Conservation (phyloP, 1,284 basidiomycete genomes). For the Bjerkandera adusta region DNA sequence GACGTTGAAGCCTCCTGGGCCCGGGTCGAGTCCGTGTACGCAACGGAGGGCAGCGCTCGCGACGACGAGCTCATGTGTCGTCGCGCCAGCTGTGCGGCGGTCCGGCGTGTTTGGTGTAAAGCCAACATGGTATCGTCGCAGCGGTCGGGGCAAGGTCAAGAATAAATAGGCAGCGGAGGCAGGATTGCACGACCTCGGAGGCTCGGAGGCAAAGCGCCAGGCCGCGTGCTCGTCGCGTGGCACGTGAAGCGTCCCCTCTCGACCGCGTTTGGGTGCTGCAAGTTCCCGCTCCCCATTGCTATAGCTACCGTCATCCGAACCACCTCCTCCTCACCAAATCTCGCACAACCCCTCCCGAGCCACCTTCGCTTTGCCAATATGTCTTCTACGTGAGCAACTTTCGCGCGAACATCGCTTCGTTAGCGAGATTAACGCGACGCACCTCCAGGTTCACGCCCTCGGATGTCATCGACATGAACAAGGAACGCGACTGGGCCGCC, state of each 20-base stretch:
- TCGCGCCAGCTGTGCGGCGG: not conserved
- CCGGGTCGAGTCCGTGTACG: slow-evolving; percentile 35
- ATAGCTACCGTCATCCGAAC: slow-evolving; percentile 9
- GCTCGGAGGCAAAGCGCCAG: too few relatives aligned
- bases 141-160: not conserved
- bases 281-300: slow-evolving; percentile 1
- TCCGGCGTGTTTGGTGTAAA: not conserved
- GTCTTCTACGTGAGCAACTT: slow-evolving; percentile 11
- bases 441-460: slow-evolving; percentile 55
- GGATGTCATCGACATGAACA: slow-evolving; percentile 50
- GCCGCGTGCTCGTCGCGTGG: slow-evolving; percentile 10
- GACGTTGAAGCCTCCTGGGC: slow-evolving; percentile 36
- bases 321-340: not conserved
- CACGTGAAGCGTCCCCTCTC: slow-evolving; percentile 2
- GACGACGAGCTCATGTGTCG: slow-evolving; percentile 6
- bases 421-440: not conserved
- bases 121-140: not conserved
- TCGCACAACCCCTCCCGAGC: not conserved
- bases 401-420: not conserved
- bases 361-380: not conserved
- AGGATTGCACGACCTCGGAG: not conserved
- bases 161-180: not conserved
- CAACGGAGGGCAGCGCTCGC: slow-evolving; percentile 25
- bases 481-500: slow-evolving; percentile 68
- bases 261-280: not conserved